Base-by-base conservation (phyloP, 1,139 yeast genomes). In the Geotrichum phurueaensis region DNA sequence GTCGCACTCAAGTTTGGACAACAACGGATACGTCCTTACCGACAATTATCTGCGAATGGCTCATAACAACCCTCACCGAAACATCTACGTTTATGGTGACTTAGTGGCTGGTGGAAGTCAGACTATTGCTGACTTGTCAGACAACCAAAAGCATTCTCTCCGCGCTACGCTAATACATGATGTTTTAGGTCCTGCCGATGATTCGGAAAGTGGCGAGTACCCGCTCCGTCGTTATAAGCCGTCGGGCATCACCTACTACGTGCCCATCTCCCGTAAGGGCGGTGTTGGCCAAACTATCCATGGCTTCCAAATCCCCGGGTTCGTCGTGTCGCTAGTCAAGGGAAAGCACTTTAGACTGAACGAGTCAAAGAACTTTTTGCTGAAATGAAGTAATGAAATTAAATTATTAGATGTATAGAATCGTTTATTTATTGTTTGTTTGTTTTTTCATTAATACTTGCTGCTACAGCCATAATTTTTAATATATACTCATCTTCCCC, bases 21-120 rank as follows among this genome's bases (percentile, higher is more conserved):
- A 51, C 10, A 22, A 51, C 20, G 63, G 63, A 5, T 61, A 61
- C 47, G 58, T 59, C n/a, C 10, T 54, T 6, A 53, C 59, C 5
- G 63, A 61, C 48, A 57, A 58, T 13, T 59, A 56, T 39, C 43
- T 61, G n/a, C 57, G 63, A 25, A 54, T 59, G 60, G 49, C 43
- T 1, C 43, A 57, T 54, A 49, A 59, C 36, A 59, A 59, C 50
- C 58, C 57, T 2, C 47, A 50, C 25, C 43, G 33, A 18, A 51
- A 61, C 57, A 61, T 61, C 25, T 61, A 61, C 51, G 57, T 59
- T 3, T 52, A 49, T 20, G 63, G 63, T 27, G 63, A 61, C 36
- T 25, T 61, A 6, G 55, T 59, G 3, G 51, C 62, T 18, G 59
- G 59, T 15, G 60, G 59, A n/a, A 43, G 51, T 25, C 59, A 59